Percentiles rank a stretch among this genome's conserved stretches.
These are phyloP conservation scores for Ajuga chamaepitys DNA, from an alignment of 257 asterid species.

Conservation along the genomic window DNA sequence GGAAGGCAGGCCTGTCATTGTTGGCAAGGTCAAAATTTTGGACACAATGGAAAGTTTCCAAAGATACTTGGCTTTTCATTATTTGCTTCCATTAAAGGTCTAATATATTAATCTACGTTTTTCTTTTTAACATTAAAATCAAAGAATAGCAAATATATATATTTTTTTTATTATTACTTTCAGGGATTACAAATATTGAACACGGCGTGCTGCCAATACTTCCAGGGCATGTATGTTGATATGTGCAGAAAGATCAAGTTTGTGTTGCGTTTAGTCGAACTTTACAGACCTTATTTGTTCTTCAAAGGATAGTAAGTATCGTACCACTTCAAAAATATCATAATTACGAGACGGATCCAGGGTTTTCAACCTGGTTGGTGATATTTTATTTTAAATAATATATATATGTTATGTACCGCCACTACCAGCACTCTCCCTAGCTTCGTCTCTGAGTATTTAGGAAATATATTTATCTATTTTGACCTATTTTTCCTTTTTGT, in stretches of 20 bases:
- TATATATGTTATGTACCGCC: no score
- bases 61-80: constrained; percentile 52
- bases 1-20: constrained; percentile 60
- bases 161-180: background rate
- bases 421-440: no score
- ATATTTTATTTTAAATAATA: no score
- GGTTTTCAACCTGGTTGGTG: no score
- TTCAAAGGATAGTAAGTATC: constrained; percentile 72
- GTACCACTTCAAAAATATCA: no score
- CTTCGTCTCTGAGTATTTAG: no score
- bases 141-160: background rate
- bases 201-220: constrained; percentile 58
- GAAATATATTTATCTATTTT: no score
- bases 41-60: constrained; percentile 57
- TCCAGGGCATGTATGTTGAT: constrained; percentile 36
- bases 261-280: constrained; percentile 55
- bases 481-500: no score
- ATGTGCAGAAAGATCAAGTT: constrained; percentile 50
- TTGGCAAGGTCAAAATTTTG: constrained; percentile 51
- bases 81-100: constrained; percentile 82
- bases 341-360: no score
- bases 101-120: background rate
- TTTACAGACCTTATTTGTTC: constrained; percentile 77
- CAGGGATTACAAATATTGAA: constrained; percentile 70
- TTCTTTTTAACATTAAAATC: background rate